Evolutionary conservation across 176 grass and related monocot genomes (phyloP).

Genomic region (Ananas comosus): DNA sequence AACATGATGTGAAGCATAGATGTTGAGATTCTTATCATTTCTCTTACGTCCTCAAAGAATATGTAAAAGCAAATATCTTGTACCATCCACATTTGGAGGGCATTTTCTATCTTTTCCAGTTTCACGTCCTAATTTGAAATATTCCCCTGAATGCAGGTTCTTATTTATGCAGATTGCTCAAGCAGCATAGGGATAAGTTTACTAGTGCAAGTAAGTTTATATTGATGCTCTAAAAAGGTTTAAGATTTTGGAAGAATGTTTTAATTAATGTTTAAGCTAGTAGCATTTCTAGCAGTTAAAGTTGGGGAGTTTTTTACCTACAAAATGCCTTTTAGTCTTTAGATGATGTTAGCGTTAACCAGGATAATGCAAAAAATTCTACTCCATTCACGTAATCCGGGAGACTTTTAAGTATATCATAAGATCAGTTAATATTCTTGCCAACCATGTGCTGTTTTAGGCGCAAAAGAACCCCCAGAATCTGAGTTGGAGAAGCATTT

Average conservation of each 20-base stretch:
- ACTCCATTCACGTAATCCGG: no score
- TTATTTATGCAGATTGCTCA: conserved; percentile 58
- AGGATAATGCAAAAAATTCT: no score
- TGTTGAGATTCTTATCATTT: not conserved
- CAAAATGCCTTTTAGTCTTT: not conserved
- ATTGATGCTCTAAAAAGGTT: conserved; percentile 11
- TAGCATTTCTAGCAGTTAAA: not conserved
- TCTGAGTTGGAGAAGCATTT: no score
- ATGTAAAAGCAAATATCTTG: not conserved
- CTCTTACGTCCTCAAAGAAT: not conserved
- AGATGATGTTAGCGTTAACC: no score
- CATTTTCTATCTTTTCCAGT: not conserved
- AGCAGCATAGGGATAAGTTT: conserved; percentile 41
- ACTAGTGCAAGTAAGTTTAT: conserved; percentile 55
- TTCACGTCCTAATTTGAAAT: not conserved
- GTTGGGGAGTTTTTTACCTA: not conserved
- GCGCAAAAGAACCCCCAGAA: no score
- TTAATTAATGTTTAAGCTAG: not conserved
- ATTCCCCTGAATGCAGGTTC: conserved; percentile 48
- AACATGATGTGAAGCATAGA: not conserved
- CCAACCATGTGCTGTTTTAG: no score
- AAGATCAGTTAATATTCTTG: no score
- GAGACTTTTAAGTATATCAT: no score
- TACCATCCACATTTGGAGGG: not conserved
- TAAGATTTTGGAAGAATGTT: no score